Conservation (phyloP, 805 yeast species). For the Danielia oregonensis region DNA sequence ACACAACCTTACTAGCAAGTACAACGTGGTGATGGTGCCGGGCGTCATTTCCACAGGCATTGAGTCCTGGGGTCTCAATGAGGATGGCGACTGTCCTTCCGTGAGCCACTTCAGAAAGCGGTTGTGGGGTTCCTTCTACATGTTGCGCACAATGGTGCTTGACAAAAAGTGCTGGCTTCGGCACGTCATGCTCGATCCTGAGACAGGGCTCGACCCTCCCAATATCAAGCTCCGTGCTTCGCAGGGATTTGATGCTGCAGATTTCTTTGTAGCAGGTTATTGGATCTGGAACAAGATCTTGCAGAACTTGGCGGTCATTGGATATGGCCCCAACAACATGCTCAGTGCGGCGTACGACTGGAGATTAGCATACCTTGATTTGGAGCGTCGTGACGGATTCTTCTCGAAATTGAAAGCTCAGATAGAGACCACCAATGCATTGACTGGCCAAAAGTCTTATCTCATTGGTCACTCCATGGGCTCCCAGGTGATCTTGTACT, state of each 20-base stretch:
- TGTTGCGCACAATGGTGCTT: conserved; percentile 87
- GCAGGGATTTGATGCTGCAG: conserved; percentile 95
- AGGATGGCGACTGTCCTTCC: conserved; percentile 73
- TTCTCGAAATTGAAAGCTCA: conserved; percentile 71
- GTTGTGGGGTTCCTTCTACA: conserved; percentile 95
- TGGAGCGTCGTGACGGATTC: conserved; percentile 84
- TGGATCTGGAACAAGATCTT: conserved; percentile 98
- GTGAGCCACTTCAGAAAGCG: conserved; percentile 84
- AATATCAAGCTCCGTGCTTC: conserved; percentile 80
- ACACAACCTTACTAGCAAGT: conserved; percentile 50
- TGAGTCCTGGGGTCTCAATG: conserved; percentile 84
- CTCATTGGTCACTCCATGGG: conserved; percentile 96
- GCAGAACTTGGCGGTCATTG: conserved; percentile 91
- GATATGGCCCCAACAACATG: conserved; percentile 92
- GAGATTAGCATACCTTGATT: conserved; percentile 86
- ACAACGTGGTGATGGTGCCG: conserved; percentile 89
- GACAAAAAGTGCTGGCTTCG: conserved; percentile 93
- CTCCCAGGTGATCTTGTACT: conserved; percentile 80
- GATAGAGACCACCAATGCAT: conserved; percentile 57
- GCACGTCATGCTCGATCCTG: conserved; percentile 83
- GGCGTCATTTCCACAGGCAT: conserved; percentile 95
- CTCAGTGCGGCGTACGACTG: conserved; percentile 91
- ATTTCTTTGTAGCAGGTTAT: conserved; percentile 93
- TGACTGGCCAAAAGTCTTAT: conserved; percentile 65
- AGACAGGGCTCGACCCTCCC: conserved; percentile 91